Percentiles rank a stretch among this genome's conserved stretches.
Evolutionary conservation across 2,329 filamentous ascomycete genomes (phyloP).

Genomic region (Trichoderma sp.): DNA sequence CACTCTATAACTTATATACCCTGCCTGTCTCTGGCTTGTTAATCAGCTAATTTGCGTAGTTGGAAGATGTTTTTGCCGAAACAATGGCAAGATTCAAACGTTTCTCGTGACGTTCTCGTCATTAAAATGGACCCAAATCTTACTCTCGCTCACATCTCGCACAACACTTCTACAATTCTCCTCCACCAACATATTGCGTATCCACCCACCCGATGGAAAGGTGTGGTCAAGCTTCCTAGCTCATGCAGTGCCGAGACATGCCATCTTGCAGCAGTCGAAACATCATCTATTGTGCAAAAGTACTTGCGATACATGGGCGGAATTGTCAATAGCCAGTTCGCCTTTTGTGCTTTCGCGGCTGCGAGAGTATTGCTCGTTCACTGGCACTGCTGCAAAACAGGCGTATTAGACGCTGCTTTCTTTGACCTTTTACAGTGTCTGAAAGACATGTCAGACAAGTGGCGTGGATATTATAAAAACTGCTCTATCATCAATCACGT

Average conservation of each 20-base stretch:
- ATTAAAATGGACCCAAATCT: slow-evolving; percentile 50
- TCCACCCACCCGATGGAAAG: slow-evolving; percentile 50
- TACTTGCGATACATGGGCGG: slow-evolving; percentile 41
- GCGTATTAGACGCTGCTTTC: slow-evolving; percentile 10
- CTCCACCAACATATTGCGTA: slow-evolving; percentile 35
- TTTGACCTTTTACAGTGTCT: slow-evolving; percentile 3
- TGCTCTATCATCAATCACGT: background rate
- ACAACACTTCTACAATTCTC: slow-evolving; percentile 35
- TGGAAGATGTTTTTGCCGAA: slow-evolving; percentile 52
- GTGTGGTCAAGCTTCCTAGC: slow-evolving; percentile 49
- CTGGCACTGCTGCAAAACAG: background rate
- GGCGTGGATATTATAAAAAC: background rate
- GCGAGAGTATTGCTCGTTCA: slow-evolving; percentile 45
- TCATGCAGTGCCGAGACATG: slow-evolving; percentile 54
- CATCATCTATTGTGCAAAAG: slow-evolving; percentile 50
- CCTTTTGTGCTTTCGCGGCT: slow-evolving; percentile 53
- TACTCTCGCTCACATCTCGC: slow-evolving; percentile 35
- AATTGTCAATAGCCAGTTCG: slow-evolving; percentile 48
- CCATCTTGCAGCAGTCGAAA: slow-evolving; percentile 50
- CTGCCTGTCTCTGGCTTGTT: background rate
- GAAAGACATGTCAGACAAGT: slow-evolving; percentile 10
- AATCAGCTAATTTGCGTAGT: slow-evolving; percentile 31
- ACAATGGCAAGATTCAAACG: slow-evolving; percentile 47
- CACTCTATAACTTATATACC: background rate
- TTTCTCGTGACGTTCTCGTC: slow-evolving; percentile 39